phyloP scores from a whole-genome alignment of 345 rosid genomes.

The Eucalyptus sideroxylon region DNA sequence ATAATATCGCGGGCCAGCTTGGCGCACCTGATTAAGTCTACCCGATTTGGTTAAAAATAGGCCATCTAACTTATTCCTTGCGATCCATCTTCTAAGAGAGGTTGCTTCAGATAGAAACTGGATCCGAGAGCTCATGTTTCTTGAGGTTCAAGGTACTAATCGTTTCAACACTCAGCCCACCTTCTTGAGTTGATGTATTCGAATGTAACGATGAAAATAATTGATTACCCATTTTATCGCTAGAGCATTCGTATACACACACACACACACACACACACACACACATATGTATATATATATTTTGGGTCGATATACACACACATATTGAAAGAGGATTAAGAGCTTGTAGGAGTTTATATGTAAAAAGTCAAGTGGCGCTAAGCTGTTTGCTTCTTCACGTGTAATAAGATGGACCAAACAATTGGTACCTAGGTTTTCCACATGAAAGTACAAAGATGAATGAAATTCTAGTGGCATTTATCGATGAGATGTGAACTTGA shows the following conservation, averaged over 20 bases:
- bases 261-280: rapidly evolving
- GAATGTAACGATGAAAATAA: background rate
- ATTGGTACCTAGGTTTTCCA: background rate
- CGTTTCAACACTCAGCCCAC: background rate
- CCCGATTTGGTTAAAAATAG: background rate
- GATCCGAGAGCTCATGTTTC: background rate
- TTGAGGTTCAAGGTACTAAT: background rate
- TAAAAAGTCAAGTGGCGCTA: background rate
- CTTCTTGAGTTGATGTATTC: background rate
- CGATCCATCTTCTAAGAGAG: background rate
- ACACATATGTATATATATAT: no score
- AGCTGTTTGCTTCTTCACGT: background rate
- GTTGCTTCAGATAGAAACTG: background rate
- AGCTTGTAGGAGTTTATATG: background rate
- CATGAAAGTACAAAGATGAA: background rate
- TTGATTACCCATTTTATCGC: background rate
- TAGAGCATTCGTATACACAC: background rate
- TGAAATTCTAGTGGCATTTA: background rate
- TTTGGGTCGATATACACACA: no score
- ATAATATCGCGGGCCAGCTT: background rate
- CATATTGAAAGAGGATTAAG: background rate
- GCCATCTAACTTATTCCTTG: background rate
- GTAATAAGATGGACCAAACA: background rate
- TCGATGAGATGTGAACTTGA: background rate
- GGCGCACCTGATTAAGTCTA: background rate